Base-by-base conservation (phyloP, 768 basidiomycete genomes). In the Suillus bovinus region DNA sequence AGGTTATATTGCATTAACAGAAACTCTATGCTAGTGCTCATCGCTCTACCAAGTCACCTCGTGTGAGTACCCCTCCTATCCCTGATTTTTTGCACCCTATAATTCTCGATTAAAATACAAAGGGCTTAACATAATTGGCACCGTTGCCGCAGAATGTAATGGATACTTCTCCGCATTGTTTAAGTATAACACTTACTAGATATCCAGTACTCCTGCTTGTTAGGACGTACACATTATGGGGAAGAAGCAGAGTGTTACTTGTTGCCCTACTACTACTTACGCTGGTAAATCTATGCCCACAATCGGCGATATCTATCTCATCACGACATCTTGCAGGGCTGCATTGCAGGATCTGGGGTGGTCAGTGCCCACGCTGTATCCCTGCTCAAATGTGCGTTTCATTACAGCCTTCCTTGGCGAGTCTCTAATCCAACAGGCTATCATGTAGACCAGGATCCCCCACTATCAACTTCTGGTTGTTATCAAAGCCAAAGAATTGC, bases 181-280 rank as follows among this genome's bases (percentile, higher is more conserved):
- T 55, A 6, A 4, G 22, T 24, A 22, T 24, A 17, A 36, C 36
- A 4, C 22, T 54, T 4, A 55, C n/a, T 8, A 9, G 34, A 34
- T 55, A 9, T 24, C 22, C 34, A 55, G 34, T 16, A 17, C 53
- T 55, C 9, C 53, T 55, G 9, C 22, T 55, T 3, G 22, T 54
- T 22, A 54, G 33, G 53, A 54, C 53, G 13, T 54, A 54, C 53
- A 34, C 53, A 4, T 34, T 54, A 54, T 54, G 31, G 53, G 53
- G 53, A 22, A 54, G n/a, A 34, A 54, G 8, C 13, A 54, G 13
- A 54, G n/a, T 22, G 13, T 54, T 54, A 9, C n/a, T 54, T 20
- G n/a, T 22, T 54, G 13, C n/a, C n/a, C 31, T 54, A 7, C 33
- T 54, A 16, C 13, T 22, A 22, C 31, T 54, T 14, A 33, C 53